Base-by-base conservation (phyloP, 306 rosid genomes). In the Albizia julibrissin region DNA sequence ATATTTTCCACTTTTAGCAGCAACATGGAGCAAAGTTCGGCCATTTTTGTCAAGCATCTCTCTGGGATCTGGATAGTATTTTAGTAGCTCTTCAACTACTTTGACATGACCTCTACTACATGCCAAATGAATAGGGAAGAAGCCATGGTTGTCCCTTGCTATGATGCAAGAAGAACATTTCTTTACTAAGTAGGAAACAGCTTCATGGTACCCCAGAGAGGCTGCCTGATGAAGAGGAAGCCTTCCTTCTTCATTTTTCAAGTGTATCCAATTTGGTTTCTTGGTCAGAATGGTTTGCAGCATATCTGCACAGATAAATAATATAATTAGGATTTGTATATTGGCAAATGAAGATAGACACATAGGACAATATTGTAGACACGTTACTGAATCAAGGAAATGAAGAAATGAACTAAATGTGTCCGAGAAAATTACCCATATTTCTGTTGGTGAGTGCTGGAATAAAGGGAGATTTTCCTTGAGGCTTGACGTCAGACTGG, bases 141-240 rank as follows among this genome's bases (percentile, higher is more conserved):
- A 66, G 3, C 82, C 87, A 3, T 47, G 0, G 3, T 18, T 6
- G 76, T 89, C 82, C 1, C 21, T 65, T 39, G 10, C 10, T 66
- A 70, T 72, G 16, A 21, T 46, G 21, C 72, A 79, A 0, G 56
- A 43, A 3, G 13, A 4, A 34, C 81, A 80, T 29, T 8, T 43
- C 0, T 0, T 27, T 27, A 80, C 22, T 14, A 89, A 39, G 7
- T 21, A 1, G 1, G 11, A 9, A 56, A 89, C 80, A 47, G 87
- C 87, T 42, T 85, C 72, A 0, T 3, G 24, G 64, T 19, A 89
- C 46, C 90, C 86, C 13, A 12, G 42, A 0, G 24, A 54, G 44
- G 74, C 85, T 6, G 87, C 90, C 9, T 3, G 22, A 76, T 69
- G 86, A 9, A 89, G 84, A 1, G 87, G 69, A 46, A 44, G 12